Percentiles rank a stretch among this genome's conserved stretches.
phyloP scores from a whole-genome alignment of 2,329 filamentous ascomycete species.

The Colletotrichum lentis region DNA sequence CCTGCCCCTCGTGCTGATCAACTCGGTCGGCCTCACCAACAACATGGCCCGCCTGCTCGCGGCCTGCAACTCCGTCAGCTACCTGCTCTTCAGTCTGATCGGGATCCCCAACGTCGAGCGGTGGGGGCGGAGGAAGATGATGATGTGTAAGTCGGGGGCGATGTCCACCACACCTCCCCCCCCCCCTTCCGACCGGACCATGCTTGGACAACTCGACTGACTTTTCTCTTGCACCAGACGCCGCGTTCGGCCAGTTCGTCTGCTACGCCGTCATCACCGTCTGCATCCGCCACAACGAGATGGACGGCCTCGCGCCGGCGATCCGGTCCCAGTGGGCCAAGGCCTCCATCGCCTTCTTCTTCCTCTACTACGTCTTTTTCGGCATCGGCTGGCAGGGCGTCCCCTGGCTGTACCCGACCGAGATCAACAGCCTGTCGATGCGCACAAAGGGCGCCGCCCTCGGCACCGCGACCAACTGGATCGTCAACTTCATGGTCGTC shows the following conservation, averaged over 20 bases:
- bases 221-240: too few species aligned
- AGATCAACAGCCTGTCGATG: slow-evolving; percentile 48
- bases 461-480: slow-evolving; percentile 37
- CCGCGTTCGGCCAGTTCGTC: slow-evolving; percentile 59
- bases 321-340: slow-evolving; percentile 34
- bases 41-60: slow-evolving; percentile 60
- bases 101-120: slow-evolving; percentile 44
- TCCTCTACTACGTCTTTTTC: slow-evolving; percentile 41
- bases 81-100: slow-evolving; percentile 44
- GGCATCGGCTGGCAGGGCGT: slow-evolving; percentile 38
- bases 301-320: slow-evolving; percentile 27
- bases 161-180: too few species aligned
- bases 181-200: too few species aligned
- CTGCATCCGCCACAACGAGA: slow-evolving; percentile 54
- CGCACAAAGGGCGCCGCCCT: slow-evolving; percentile 43
- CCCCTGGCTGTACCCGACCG: slow-evolving; percentile 46
- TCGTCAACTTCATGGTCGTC: slow-evolving; percentile 42
- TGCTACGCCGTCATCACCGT: slow-evolving; percentile 62
- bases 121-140: slow-evolving; percentile 64
- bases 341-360: slow-evolving; percentile 40
- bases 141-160: slow-evolving; percentile 55
- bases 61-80: slow-evolving; percentile 53
- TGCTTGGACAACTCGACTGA: too few species aligned
- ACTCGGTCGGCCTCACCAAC: slow-evolving; percentile 60
- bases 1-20: slow-evolving; percentile 60